A percentile compares a stretch with the other conserved stretches of the same genome.
Conservation (phyloP, 257 asterid genomes). For the Solanum verrucosum region DNA sequence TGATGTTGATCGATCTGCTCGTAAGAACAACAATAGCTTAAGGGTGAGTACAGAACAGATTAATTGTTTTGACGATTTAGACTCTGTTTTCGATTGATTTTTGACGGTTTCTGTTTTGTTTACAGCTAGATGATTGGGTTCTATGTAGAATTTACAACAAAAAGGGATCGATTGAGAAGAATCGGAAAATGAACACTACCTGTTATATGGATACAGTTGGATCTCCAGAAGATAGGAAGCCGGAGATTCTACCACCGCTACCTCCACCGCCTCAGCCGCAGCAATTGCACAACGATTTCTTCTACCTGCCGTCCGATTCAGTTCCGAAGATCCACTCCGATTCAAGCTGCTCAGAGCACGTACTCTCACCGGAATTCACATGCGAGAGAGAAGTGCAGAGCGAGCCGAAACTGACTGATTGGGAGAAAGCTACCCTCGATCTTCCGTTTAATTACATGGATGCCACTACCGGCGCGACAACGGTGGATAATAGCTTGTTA, state of each 20-base stretch:
- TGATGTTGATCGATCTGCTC: constrained; percentile 77
- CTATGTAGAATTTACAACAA: constrained; percentile 92
- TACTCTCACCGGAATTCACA: constrained; percentile 52
- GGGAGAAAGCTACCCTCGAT: constrained; percentile 44
- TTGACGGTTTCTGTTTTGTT: constrained; percentile 6
- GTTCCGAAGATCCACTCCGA: constrained; percentile 66
- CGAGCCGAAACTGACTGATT: constrained; percentile 43
- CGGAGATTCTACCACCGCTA: constrained; percentile 32
- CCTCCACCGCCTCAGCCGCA: constrained; percentile 30
- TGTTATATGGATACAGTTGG: constrained; percentile 2
- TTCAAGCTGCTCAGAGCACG: constrained; percentile 81
- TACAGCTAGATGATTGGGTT: constrained; percentile 92
- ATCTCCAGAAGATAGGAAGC: constrained; percentile 37
- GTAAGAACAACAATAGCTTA: constrained; percentile 46
- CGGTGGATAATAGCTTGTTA: constrained; percentile 8
- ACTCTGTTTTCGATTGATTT: not conserved
- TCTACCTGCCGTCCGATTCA: constrained; percentile 60
- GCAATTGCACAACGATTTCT: constrained; percentile 39
- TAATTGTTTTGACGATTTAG: not conserved
- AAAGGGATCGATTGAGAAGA: constrained; percentile 54
- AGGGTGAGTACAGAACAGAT: constrained; percentile 36
- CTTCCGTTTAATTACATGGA: constrained; percentile 51
- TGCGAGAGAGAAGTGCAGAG: constrained; percentile 62
- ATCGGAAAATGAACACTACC: constrained; percentile 10
- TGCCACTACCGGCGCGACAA: constrained; percentile 12